Conservation (phyloP, 176 grass and related monocot species). For the Musa beccarii region DNA sequence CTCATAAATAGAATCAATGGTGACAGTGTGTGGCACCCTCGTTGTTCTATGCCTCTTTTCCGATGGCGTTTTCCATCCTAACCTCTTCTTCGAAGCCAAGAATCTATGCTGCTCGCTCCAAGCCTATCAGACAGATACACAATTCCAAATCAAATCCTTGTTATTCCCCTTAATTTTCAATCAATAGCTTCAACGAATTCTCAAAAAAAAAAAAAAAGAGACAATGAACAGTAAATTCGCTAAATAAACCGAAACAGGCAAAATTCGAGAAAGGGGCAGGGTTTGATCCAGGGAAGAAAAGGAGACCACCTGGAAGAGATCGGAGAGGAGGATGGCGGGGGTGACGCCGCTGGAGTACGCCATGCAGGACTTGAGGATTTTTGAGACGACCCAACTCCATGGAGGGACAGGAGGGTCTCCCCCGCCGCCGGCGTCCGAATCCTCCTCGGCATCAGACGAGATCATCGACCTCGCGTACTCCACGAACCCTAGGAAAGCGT, state of each 20-base stretch:
- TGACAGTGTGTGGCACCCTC: constrained; percentile 49
- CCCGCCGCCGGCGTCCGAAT: constrained; percentile 16
- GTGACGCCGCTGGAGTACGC: constrained; percentile 87
- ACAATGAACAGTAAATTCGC: neutral
- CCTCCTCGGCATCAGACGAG: constrained; percentile 20
- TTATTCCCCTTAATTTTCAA: neutral
- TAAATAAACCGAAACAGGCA: neutral
- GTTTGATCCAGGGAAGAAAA: neutral
- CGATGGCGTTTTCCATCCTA: constrained; percentile 45
- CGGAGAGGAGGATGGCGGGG: constrained; percentile 75
- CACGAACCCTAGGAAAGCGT: constrained; percentile 53
- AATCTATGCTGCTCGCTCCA: constrained; percentile 76
- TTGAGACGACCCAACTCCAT: constrained; percentile 70
- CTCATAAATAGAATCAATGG: constrained; percentile 74
- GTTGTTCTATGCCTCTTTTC: constrained; percentile 53
- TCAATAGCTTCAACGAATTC: neutral
- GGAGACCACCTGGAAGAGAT: constrained; percentile 65
- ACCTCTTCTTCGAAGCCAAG: constrained; percentile 55
- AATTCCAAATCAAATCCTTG: neutral
- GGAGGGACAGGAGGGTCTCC: constrained; percentile 19
- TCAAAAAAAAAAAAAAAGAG: neutral
- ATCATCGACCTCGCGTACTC: constrained; percentile 61
- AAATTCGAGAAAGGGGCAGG: neutral
- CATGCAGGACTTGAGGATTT: constrained; percentile 63
- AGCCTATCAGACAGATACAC: constrained; percentile 36